Percentiles rank a stretch among this genome's conserved stretches.
These are phyloP conservation scores for Raphanus hybrid DNA, from an alignment of 441 rosid species.

Conservation along the genomic window DNA sequence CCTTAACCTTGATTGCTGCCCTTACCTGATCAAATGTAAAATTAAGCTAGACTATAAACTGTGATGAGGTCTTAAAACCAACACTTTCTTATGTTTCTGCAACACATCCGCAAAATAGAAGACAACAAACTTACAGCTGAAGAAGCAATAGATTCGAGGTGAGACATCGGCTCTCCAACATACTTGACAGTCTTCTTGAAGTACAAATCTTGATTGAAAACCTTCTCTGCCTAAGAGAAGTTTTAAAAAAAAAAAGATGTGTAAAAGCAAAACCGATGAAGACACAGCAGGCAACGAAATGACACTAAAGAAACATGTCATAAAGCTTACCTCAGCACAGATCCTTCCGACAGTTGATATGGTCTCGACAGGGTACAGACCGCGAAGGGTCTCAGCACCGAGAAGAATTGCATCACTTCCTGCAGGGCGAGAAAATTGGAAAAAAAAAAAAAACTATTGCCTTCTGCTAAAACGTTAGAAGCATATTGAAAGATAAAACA, in stretches of 20 bases:
- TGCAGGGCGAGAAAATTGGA: constrained; percentile 36
- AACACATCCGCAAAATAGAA: constrained; percentile 26
- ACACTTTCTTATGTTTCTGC: neutral
- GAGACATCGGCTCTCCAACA: constrained; percentile 93
- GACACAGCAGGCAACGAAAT: neutral
- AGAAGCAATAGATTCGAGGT: constrained; percentile 92
- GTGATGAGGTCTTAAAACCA: neutral
- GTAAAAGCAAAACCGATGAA: constrained; percentile 9
- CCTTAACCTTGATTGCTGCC: constrained; percentile 95
- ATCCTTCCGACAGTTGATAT: constrained; percentile 87
- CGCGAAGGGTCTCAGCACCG: constrained; percentile 98
- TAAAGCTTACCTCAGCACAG: constrained; percentile 78
- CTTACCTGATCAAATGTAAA: neutral
- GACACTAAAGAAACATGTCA: neutral
- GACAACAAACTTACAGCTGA: constrained; percentile 76
- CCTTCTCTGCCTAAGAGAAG: constrained; percentile 78
- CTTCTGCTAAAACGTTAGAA: constrained; percentile 19
- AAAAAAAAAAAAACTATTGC: neutral
- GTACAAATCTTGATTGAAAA: constrained; percentile 83
- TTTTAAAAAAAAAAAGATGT: neutral
- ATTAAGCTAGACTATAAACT: neutral
- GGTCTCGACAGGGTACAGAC: constrained; percentile 92
- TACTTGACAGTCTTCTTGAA: constrained; percentile 87
- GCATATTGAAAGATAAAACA: neutral
- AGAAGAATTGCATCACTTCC: constrained; percentile 99